Percentiles rank a stretch among this genome's conserved stretches.
phyloP scores from a whole-genome alignment of 2,329 filamentous ascomycete species.

The Diaporthe ilicicola region DNA sequence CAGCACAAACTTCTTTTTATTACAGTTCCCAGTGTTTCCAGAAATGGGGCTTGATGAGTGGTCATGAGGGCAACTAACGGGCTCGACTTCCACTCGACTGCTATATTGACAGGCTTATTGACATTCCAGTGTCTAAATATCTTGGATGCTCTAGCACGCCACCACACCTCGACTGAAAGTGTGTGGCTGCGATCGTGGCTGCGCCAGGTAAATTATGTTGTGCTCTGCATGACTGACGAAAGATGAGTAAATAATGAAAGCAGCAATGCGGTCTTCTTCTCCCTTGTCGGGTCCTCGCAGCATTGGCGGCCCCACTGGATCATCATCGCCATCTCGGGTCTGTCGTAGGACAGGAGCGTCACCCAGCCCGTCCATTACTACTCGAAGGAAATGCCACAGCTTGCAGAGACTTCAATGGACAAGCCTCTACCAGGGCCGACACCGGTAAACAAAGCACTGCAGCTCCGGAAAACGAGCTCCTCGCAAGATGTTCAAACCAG shows the following conservation, averaged over 20 bases:
- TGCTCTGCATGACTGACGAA: neutral
- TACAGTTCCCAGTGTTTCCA: neutral
- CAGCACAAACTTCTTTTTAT: no score
- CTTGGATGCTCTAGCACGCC: neutral
- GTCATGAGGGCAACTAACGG: neutral
- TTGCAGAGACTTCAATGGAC: neutral
- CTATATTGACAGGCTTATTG: neutral
- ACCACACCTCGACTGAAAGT: neutral
- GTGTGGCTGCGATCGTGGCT: neutral
- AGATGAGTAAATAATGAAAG: neutral
- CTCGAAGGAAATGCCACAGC: neutral
- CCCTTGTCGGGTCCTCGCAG: neutral
- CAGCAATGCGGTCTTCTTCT: neutral
- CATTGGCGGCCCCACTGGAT: neutral
- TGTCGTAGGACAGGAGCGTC: neutral
- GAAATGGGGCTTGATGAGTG: constrained; percentile 3
- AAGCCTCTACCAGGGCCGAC: constrained; percentile 3
- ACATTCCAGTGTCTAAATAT: neutral
- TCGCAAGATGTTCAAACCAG: neutral
- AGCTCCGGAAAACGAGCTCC: neutral
- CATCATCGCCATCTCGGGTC: neutral
- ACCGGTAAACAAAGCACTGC: neutral
- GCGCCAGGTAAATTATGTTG: neutral
- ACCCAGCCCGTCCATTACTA: neutral
- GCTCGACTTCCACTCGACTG: neutral